Evolutionary conservation across 1,284 basidiomycete genomes (phyloP), one percentile per base, ranked within the genome.

Genomic region (Gastroboletus turbinatus): DNA sequence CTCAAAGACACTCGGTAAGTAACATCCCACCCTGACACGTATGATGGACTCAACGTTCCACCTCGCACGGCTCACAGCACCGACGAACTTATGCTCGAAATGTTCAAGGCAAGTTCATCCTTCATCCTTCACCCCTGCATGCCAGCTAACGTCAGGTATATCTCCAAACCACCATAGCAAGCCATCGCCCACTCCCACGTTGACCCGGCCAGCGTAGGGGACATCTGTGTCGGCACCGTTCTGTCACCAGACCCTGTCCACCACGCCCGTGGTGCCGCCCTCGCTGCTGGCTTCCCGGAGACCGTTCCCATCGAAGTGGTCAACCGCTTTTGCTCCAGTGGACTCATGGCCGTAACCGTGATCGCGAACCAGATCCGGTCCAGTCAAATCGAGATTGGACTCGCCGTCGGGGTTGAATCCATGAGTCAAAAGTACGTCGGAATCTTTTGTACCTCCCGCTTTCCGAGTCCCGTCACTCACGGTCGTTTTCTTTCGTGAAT

Each of bases 371-470:
- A 92, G 67, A 89, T 96, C 57, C 80, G 84, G 29, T 79, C 80
- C 11, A 90, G 91, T 29, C 90, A 96, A 68, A 94, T 94, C 57
- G 84, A 94, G 53, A 79, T 94, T 60, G 94, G 93, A 4, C 79
- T 96, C 9, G 93, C 93, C 2, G 73, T 92, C 35, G 94, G 94
- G 11, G 81, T 90, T 19, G 93, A 96, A 73, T 87, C 83, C 73
- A 94, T 96, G 93, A 83, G 85, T 23, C 74, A 82, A 64, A 87
- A 88, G 87, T 89, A 69, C 52, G 79, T 69, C 14, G 6, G 27
- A 14, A 9, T 23, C 10, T 17, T 9, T 17, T 32, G n/a, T 17
- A 5, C 19, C 5, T 6, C 5, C 21, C 19, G 1, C 27, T 30
- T 19, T 7, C 21, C 11, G 17, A 9, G 19, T 19, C 35, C 10